Conservation (phyloP, 257 asterid species). For the Fraxinus cuspidata region DNA sequence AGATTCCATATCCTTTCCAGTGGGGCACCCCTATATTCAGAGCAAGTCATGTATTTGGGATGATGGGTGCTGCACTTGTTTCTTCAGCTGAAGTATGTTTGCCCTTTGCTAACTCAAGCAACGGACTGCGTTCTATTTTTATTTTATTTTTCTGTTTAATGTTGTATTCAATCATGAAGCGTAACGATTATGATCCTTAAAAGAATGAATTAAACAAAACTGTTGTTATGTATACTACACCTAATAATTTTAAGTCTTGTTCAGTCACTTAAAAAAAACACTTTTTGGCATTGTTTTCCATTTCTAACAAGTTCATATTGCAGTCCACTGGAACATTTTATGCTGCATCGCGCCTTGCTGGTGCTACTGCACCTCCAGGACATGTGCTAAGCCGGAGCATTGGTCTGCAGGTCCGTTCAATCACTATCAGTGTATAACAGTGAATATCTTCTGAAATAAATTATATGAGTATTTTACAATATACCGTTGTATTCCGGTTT, state of each 20-base stretch:
- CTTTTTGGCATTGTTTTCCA: background rate
- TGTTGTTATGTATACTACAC: background rate
- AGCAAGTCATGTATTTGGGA: conserved; percentile 94
- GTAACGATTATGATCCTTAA: background rate
- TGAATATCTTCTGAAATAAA: conserved; percentile 1
- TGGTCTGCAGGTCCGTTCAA: conserved; percentile 74
- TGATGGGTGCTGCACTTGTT: conserved; percentile 98
- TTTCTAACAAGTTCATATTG: conserved; percentile 27
- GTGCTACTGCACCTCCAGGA: conserved; percentile 92
- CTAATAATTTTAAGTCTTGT: background rate
- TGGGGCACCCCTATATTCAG: conserved; percentile 90
- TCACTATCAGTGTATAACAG: background rate
- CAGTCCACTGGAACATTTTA: conserved; percentile 92
- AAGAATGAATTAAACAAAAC: background rate
- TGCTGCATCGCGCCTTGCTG: conserved; percentile 95
- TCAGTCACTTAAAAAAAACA: conserved; percentile 3
- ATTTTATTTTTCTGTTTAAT: background rate
- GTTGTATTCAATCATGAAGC: background rate
- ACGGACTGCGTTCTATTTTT: background rate
- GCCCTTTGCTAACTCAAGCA: conserved; percentile 14
- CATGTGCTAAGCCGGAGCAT: conserved; percentile 92
- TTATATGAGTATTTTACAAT: background rate
- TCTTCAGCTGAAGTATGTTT: conserved; percentile 86
- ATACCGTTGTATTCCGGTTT: conserved; percentile 7
- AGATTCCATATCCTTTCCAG: conserved; percentile 74